Percentiles rank a stretch among this genome's conserved stretches.
phyloP scores from a whole-genome alignment of 1,139 yeast species.

The Magnusiomyces fungicola region DNA sequence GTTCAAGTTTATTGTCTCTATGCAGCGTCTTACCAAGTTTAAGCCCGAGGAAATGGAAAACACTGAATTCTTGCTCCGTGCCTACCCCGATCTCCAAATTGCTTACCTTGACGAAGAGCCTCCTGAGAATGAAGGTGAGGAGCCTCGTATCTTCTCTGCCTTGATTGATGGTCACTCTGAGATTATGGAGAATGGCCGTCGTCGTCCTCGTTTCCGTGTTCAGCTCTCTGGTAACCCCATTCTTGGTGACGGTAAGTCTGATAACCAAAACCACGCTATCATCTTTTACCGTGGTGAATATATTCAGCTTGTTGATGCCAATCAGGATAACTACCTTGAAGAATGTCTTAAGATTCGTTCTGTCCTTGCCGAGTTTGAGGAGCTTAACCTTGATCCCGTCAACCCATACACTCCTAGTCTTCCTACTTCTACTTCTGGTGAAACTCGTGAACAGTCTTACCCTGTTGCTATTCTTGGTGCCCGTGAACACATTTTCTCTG shows the following conservation, averaged over 20 bases:
- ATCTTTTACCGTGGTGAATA: constrained; percentile 99
- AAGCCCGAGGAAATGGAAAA: constrained; percentile 97
- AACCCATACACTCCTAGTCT: constrained; percentile 39
- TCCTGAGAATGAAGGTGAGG: constrained; percentile 88
- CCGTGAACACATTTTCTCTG: constrained; percentile 97
- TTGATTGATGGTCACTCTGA: constrained; percentile 98
- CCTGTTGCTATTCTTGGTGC: constrained; percentile 99
- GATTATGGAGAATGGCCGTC: constrained; percentile 93
- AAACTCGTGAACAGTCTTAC: constrained; percentile 40
- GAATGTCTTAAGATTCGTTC: constrained; percentile 98
- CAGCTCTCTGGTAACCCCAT: constrained; percentile 98
- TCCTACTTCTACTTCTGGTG: constrained; percentile 16
- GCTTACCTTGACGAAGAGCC: constrained; percentile 96
- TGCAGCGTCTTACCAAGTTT: constrained; percentile 97
- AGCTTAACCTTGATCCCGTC: constrained; percentile 54
- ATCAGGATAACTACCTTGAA: constrained; percentile 96
- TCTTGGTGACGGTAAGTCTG: constrained; percentile 99
- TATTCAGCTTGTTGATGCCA: constrained; percentile 95
- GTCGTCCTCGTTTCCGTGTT: constrained; percentile 97
- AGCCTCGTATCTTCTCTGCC: constrained; percentile 94
- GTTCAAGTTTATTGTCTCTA: constrained; percentile 92
- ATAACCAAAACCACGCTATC: constrained; percentile 94
- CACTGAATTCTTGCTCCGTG: constrained; percentile 95
- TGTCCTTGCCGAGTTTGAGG: constrained; percentile 96
- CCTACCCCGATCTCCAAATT: constrained; percentile 97